A percentile compares a stretch with the other conserved stretches of the same genome.
phyloP scores from a whole-genome alignment of 1,139 yeast genomes.

The Hyphopichia wangnamkhiaoensis region DNA sequence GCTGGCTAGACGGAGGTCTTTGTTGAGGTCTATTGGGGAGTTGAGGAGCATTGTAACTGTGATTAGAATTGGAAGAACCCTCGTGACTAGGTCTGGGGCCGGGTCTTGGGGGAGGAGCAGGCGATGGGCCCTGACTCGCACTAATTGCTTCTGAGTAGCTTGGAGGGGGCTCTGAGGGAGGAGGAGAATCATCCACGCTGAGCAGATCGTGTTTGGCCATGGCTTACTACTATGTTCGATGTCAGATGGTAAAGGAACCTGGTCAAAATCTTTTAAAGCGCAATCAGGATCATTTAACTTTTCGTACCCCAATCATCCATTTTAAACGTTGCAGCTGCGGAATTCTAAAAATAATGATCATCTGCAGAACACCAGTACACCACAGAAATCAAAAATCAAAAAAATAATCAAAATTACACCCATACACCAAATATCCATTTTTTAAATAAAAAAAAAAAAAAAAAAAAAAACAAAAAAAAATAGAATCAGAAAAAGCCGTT shows the following conservation, averaged over 20 bases:
- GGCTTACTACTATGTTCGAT: too few relatives aligned
- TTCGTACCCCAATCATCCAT: background rate
- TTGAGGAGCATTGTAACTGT: background rate
- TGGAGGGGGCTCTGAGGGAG: constrained; percentile 16
- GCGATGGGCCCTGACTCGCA: constrained; percentile 6
- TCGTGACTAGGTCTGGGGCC: constrained; percentile 2
- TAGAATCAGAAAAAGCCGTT: too few relatives aligned
- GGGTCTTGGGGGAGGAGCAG: constrained; percentile 14
- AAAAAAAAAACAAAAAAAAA: background rate
- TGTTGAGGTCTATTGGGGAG: background rate
- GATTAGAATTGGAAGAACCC: background rate
- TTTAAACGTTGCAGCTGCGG: background rate
- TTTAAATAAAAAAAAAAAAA: constrained; percentile 3
- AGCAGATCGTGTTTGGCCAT: background rate
- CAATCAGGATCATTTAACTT: background rate
- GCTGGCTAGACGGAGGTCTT: background rate
- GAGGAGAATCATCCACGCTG: constrained; percentile 5
- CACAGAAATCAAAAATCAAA: background rate
- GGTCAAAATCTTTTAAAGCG: background rate
- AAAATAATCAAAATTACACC: background rate
- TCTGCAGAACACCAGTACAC: background rate
- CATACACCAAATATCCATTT: too few relatives aligned
- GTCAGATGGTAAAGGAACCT: too few relatives aligned
- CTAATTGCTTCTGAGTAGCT: constrained; percentile 15
- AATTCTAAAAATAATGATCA: too few relatives aligned